phyloP scores from a whole-genome alignment of 2,329 filamentous ascomycete genomes.

The Stachybotrys chartarum region DNA sequence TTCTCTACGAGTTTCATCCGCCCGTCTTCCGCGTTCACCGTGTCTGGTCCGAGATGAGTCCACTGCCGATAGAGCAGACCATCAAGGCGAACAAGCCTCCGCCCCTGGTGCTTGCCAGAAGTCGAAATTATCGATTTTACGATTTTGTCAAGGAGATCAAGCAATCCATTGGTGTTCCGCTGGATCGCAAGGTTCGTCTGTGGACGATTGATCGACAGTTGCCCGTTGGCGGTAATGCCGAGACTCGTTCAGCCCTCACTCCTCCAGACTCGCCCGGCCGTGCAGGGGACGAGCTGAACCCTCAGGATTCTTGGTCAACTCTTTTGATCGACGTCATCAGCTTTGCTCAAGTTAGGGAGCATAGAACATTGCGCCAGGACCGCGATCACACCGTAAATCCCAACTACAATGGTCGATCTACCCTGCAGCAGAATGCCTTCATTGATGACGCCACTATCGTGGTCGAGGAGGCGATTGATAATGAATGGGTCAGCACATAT shows the following conservation, averaged over 20 bases:
- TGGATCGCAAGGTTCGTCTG: constrained; percentile 67
- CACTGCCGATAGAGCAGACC: constrained; percentile 47
- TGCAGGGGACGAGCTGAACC: constrained; percentile 12
- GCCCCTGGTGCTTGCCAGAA: constrained; percentile 62
- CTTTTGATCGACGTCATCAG: constrained; percentile 41
- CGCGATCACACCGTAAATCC: constrained; percentile 63
- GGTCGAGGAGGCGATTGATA: constrained; percentile 70
- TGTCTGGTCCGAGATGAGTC: constrained; percentile 56
- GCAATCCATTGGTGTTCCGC: constrained; percentile 56
- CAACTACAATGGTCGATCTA: constrained; percentile 71
- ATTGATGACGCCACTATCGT: constrained; percentile 69
- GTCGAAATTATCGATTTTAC: constrained; percentile 61
- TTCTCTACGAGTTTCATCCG: constrained; percentile 78
- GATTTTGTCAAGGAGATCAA: constrained; percentile 75
- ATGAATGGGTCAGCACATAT: constrained; percentile 50
- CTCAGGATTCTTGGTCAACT: constrained; percentile 29
- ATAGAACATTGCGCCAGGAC: constrained; percentile 14
- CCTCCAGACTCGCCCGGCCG: constrained; percentile 32
- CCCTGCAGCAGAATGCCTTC: constrained; percentile 59
- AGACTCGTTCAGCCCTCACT: constrained; percentile 26
- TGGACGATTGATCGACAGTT: constrained; percentile 54
- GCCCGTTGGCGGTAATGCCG: constrained; percentile 23
- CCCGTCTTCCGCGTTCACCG: constrained; percentile 81
- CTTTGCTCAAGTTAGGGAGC: constrained; percentile 37
- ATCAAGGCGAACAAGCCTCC: constrained; percentile 54